Evolutionary conservation across 1,284 basidiomycete genomes (phyloP).

Genomic region (Ceratobasidium sp.): DNA sequence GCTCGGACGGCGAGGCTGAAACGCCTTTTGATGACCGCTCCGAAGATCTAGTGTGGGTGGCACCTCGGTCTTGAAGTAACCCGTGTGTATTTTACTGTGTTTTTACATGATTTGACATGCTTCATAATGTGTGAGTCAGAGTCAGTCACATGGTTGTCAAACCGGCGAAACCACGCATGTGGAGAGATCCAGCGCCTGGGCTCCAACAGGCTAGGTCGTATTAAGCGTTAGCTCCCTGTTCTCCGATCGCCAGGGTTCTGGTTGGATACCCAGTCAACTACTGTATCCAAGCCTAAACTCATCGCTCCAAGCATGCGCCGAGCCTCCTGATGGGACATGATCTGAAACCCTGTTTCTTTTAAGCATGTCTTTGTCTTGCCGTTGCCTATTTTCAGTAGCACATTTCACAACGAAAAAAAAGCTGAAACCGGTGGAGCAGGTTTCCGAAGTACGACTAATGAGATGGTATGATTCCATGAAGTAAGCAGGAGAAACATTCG

Average conservation of each 20-base stretch:
- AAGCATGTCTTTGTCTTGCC: not conserved
- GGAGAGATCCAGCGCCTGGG: not conserved
- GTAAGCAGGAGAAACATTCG: not conserved
- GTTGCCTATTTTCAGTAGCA: not conserved
- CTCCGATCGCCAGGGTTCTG: not conserved
- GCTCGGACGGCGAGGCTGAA: conserved; percentile 38
- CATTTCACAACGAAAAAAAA: not conserved
- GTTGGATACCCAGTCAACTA: not conserved
- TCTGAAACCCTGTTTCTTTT: conserved; percentile 3
- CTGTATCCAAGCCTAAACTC: not conserved
- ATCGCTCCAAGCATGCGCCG: not conserved
- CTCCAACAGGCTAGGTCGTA: not conserved
- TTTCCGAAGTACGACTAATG: not conserved
- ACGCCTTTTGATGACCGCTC: conserved; percentile 36
- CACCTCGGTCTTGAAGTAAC: conserved; percentile 29
- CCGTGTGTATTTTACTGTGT: conserved; percentile 1
- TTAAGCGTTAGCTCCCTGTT: not conserved
- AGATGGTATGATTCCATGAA: not conserved
- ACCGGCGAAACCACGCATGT: not conserved
- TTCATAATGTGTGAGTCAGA: conserved; percentile 3
- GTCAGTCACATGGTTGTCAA: not conserved
- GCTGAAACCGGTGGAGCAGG: not conserved
- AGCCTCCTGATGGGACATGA: not conserved
- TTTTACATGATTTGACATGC: conserved; percentile 11
- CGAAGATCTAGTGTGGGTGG: conserved; percentile 32